Percentiles rank a stretch among this genome's conserved stretches.
These are phyloP conservation scores for Moesziomyces antarcticus DNA, from an alignment of 1,284 basidiomycete species.

Conservation along the genomic window DNA sequence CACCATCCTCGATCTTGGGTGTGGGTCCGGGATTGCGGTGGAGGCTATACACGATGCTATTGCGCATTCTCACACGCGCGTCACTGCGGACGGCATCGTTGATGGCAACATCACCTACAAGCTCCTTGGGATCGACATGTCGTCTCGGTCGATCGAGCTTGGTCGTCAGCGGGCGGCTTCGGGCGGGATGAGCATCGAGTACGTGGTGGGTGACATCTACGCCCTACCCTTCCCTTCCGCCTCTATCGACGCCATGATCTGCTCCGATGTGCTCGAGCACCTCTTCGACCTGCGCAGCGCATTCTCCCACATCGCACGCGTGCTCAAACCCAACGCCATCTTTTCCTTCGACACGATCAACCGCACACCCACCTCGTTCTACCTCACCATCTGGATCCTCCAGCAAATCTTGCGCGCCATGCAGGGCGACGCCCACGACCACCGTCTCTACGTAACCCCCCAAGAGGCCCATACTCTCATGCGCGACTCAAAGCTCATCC, in stretches of 20 bases:
- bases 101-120: conserved; percentile 11
- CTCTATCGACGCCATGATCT: conserved; percentile 42
- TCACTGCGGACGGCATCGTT: background rate
- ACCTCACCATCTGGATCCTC: conserved; percentile 42
- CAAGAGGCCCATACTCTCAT: conserved; percentile 17
- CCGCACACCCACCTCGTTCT: conserved; percentile 48
- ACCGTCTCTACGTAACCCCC: conserved; percentile 40
- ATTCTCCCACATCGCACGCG: conserved; percentile 72
- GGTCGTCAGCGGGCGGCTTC: conserved; percentile 9
- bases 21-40: conserved; percentile 44
- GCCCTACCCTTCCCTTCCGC: conserved; percentile 5
- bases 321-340: conserved; percentile 91
- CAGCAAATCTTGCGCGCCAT: conserved; percentile 38
- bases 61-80: background rate
- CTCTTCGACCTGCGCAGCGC: conserved; percentile 38
- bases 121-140: conserved; percentile 33
- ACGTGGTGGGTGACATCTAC: conserved; percentile 34
- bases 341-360: conserved; percentile 75
- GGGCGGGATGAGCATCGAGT: conserved; percentile 9
- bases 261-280: conserved; percentile 51
- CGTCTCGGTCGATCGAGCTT: conserved; percentile 18
- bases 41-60: conserved; percentile 38
- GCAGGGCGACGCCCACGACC: conserved; percentile 51
- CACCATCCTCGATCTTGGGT: conserved; percentile 43
- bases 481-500: conserved; percentile 2